Conservation (phyloP, 768 basidiomycete genomes). For the Mycena vulgaris region DNA sequence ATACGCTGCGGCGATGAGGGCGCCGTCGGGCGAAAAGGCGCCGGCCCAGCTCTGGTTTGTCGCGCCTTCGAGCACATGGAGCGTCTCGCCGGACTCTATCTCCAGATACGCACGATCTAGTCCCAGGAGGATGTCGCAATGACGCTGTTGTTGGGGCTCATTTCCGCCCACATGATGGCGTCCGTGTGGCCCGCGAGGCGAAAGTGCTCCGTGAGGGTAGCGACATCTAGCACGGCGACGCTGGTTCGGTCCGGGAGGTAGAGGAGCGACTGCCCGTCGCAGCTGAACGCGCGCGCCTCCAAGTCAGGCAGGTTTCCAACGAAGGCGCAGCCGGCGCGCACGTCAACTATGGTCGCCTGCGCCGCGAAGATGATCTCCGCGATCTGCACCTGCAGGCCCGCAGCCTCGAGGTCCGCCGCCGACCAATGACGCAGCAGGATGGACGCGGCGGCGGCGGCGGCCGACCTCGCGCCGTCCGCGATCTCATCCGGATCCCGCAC, state of each 20-base stretch:
- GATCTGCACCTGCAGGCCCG: too few relatives aligned
- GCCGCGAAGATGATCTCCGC: too few relatives aligned
- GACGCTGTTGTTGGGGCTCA: constrained; percentile 30
- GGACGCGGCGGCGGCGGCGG: too few relatives aligned
- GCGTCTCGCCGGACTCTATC: constrained; percentile 23
- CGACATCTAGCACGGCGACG: constrained; percentile 18
- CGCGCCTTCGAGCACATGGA: constrained; percentile 27
- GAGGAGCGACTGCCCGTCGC: constrained; percentile 23
- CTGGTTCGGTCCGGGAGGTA: not conserved
- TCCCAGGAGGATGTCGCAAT: constrained; percentile 44
- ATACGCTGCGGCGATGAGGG: constrained; percentile 34
- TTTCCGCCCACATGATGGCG: constrained; percentile 33
- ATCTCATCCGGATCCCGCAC: too few relatives aligned
- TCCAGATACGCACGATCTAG: constrained; percentile 39
- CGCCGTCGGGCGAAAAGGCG: constrained; percentile 41
- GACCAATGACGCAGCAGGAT: too few relatives aligned
- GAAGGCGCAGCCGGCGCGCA: too few relatives aligned
- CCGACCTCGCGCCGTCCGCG: too few relatives aligned
- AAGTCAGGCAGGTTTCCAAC: too few relatives aligned
- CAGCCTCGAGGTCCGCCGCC: too few relatives aligned
- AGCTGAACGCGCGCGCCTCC: constrained; percentile 15
- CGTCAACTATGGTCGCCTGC: too few relatives aligned
- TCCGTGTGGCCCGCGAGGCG: constrained; percentile 34
- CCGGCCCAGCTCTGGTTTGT: constrained; percentile 32
- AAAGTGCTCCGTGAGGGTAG: constrained; percentile 10